phyloP scores from a whole-genome alignment of 129 eudicot genomes.

The Cynara cardunculus region DNA sequence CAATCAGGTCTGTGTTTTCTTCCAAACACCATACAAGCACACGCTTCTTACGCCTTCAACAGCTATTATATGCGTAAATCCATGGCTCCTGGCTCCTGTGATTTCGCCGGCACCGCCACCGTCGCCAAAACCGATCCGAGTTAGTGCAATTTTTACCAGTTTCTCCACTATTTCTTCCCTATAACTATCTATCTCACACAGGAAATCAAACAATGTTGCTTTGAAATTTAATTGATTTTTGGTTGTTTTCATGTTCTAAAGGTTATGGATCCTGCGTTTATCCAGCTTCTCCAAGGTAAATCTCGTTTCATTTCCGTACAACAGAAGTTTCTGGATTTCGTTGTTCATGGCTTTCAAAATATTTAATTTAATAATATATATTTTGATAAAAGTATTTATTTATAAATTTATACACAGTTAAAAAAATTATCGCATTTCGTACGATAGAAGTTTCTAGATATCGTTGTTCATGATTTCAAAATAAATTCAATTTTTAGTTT shows the following conservation, averaged over 20 bases:
- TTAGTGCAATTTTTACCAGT: slow-evolving; percentile 3
- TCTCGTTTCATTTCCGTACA: neutral
- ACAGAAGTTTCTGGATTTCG: neutral
- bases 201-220: neutral
- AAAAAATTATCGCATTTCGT: neutral
- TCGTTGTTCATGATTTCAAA: no score
- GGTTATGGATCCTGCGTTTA: slow-evolving; percentile 88
- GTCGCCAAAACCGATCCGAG: slow-evolving; percentile 69
- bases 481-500: no score
- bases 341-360: no score
- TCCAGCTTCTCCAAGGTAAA: slow-evolving; percentile 69
- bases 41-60: slow-evolving; percentile 74
- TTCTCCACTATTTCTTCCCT: neutral
- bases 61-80: slow-evolving; percentile 55
- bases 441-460: neutral
- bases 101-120: slow-evolving; percentile 63
- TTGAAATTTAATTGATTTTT: neutral
- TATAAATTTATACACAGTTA: neutral
- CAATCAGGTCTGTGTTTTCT: slow-evolving; percentile 52
- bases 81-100: slow-evolving; percentile 57
- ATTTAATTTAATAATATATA: neutral
- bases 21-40: slow-evolving; percentile 58
- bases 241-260: neutral
- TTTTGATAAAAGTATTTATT: neutral
- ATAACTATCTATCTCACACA: neutral